These are phyloP conservation scores for Penicillium sclerotiorum DNA, from an alignment of 2,329 filamentous ascomycete species.

Conservation along the genomic window DNA sequence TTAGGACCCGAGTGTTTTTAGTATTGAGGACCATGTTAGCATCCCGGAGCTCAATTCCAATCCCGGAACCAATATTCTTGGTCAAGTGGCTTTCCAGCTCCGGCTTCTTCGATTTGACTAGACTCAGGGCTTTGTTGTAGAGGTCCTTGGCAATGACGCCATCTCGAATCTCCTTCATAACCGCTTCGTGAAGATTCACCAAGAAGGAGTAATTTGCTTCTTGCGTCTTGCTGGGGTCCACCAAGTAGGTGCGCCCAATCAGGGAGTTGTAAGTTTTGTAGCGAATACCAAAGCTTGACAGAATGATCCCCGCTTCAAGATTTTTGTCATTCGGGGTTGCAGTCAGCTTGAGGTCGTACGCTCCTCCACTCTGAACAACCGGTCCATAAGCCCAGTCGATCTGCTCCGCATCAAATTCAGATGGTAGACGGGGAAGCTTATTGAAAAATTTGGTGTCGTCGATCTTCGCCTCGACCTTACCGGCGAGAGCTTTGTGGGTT, in stretches of 20 bases:
- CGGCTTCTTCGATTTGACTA: constrained; percentile 87
- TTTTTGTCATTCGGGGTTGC: constrained; percentile 78
- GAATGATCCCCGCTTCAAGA: constrained; percentile 89
- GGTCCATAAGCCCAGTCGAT: constrained; percentile 94
- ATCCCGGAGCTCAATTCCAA: constrained; percentile 91
- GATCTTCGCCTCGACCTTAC: constrained; percentile 86
- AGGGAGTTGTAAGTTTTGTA: constrained; percentile 96
- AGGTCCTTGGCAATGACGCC: constrained; percentile 86
- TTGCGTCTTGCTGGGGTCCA: constrained; percentile 95
- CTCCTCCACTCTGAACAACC: constrained; percentile 90
- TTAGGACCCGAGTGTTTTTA: constrained; percentile 80
- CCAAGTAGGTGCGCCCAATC: constrained; percentile 90
- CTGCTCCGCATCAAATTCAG: constrained; percentile 82
- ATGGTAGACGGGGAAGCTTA: constrained; percentile 75
- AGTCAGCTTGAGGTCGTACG: constrained; percentile 84
- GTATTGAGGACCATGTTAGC: constrained; percentile 78
- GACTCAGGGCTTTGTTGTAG: constrained; percentile 79
- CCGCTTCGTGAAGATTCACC: constrained; percentile 79
- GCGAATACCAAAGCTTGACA: constrained; percentile 85
- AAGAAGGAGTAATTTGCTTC: constrained; percentile 93
- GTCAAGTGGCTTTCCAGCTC: constrained; percentile 94
- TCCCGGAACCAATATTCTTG: constrained; percentile 87
- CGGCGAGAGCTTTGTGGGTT: constrained; percentile 81
- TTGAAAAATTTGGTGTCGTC: constrained; percentile 95
- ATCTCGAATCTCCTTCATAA: constrained; percentile 87